Percentiles rank a stretch among this genome's conserved stretches.
Evolutionary conservation across 345 rosid genomes (phyloP).

Genomic region (Garcia nutans): DNA sequence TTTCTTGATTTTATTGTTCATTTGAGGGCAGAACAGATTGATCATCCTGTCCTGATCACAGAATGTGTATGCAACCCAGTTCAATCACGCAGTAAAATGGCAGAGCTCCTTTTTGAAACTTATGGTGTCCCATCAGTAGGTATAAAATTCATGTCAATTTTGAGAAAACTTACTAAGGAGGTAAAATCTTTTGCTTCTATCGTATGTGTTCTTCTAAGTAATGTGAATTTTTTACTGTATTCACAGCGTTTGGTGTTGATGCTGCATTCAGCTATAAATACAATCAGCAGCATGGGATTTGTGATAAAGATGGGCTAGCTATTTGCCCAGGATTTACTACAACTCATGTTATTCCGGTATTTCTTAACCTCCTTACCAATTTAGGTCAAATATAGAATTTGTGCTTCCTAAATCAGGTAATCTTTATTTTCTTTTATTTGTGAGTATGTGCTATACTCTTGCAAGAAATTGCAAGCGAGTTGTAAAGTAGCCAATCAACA

Average conservation of each 20-base stretch:
- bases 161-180: not conserved
- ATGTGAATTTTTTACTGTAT: constrained; percentile 12
- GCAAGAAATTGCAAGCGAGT: not conserved
- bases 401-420: constrained; percentile 8
- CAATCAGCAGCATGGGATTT: constrained; percentile 75
- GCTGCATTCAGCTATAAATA: constrained; percentile 93
- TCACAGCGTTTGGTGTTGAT: constrained; percentile 89
- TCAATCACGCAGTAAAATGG: constrained; percentile 95
- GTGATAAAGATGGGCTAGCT: constrained; percentile 82
- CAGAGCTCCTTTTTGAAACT: constrained; percentile 92
- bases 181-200: not conserved
- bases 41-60: constrained; percentile 90
- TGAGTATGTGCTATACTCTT: not conserved
- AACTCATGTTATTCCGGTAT: constrained; percentile 82
- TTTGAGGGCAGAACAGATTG: constrained; percentile 76
- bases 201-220: not conserved
- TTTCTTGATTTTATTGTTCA: constrained; percentile 34
- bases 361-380: constrained; percentile 1
- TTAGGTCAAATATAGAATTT: constrained; percentile 1
- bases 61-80: constrained; percentile 94
- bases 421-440: constrained; percentile 1
- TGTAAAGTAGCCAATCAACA: not conserved
- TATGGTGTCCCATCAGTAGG: constrained; percentile 98
- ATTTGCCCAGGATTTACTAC: constrained; percentile 84
- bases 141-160: constrained; percentile 28